These are phyloP conservation scores for Pueraria montana DNA, from an alignment of 306 rosid genomes.

Conservation along the genomic window DNA sequence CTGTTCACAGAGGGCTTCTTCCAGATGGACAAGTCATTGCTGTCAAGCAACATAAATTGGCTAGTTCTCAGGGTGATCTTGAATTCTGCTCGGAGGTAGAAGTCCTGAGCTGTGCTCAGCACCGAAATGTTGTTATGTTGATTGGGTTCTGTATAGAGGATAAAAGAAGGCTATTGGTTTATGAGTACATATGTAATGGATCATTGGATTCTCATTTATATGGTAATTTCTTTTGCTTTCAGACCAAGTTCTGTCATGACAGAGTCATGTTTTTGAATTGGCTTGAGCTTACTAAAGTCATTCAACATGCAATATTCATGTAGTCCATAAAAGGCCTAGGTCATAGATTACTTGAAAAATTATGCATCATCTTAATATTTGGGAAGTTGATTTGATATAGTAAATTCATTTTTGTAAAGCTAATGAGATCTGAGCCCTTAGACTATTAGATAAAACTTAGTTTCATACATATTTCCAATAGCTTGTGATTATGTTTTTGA, in stretches of 20 bases:
- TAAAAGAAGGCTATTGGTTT: slow-evolving; percentile 89
- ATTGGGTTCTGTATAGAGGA: slow-evolving; percentile 98
- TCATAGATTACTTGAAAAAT: not conserved
- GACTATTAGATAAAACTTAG: not conserved
- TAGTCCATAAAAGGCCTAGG: slow-evolving; percentile 8
- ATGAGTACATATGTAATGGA: slow-evolving; percentile 96
- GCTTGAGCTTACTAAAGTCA: slow-evolving; percentile 6
- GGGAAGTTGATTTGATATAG: slow-evolving; percentile 17
- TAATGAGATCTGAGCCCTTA: not conserved
- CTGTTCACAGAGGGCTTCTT: slow-evolving; percentile 92
- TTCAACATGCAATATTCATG: slow-evolving; percentile 8
- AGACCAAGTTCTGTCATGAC: not conserved
- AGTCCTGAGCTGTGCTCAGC: slow-evolving; percentile 99
- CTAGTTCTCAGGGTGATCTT: slow-evolving; percentile 96
- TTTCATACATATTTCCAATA: not conserved
- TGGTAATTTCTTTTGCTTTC: slow-evolving; percentile 63
- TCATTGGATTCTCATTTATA: slow-evolving; percentile 94
- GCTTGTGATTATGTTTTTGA: not conserved
- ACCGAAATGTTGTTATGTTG: slow-evolving; percentile 96
- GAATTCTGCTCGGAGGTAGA: slow-evolving; percentile 99
- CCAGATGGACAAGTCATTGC: slow-evolving; percentile 97
- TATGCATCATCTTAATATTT: slow-evolving; percentile 1
- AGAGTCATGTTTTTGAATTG: slow-evolving; percentile 20
- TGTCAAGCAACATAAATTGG: slow-evolving; percentile 98
- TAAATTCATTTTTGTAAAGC: slow-evolving; percentile 2